Percentiles rank a stretch among this genome's conserved stretches.
Evolutionary conservation across 306 rosid genomes (phyloP).

Genomic region (Acmispon strigosus): DNA sequence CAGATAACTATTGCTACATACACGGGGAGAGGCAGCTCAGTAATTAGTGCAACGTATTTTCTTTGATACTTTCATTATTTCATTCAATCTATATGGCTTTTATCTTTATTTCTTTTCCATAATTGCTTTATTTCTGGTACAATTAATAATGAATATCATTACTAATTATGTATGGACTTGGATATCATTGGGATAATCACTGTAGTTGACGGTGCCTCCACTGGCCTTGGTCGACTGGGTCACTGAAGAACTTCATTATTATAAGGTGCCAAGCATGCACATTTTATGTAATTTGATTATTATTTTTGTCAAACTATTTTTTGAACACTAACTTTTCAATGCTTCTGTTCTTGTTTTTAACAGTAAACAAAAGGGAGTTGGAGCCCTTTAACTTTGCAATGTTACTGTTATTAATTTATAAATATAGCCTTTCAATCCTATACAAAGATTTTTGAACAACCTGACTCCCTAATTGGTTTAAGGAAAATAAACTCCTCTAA

Average conservation of each 20-base stretch:
- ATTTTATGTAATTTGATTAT: background rate
- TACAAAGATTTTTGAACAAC: background rate
- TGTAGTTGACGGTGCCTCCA: slow-evolving; percentile 15
- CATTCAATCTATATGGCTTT: background rate
- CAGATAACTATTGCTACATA: background rate
- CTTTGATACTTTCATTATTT: background rate
- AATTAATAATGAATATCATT: slow-evolving; percentile 15
- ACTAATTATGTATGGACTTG: background rate
- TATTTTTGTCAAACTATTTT: background rate
- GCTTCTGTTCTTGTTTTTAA: background rate
- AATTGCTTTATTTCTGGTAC: background rate
- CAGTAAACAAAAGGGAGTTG: background rate
- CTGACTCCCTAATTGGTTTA: background rate
- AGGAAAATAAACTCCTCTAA: background rate
- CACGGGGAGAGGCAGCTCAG: background rate
- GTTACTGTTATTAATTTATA: no score
- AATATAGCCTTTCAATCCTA: background rate
- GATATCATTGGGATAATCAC: slow-evolving; percentile 3
- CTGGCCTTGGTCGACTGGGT: background rate
- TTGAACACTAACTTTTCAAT: background rate
- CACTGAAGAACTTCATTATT: background rate
- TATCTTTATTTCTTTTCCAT: no score
- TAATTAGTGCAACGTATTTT: slow-evolving; percentile 1
- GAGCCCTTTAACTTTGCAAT: no score
- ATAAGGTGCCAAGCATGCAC: background rate